phyloP scores from a whole-genome alignment of 2,329 filamentous ascomycete genomes.

The Exserohilum rostratum region DNA sequence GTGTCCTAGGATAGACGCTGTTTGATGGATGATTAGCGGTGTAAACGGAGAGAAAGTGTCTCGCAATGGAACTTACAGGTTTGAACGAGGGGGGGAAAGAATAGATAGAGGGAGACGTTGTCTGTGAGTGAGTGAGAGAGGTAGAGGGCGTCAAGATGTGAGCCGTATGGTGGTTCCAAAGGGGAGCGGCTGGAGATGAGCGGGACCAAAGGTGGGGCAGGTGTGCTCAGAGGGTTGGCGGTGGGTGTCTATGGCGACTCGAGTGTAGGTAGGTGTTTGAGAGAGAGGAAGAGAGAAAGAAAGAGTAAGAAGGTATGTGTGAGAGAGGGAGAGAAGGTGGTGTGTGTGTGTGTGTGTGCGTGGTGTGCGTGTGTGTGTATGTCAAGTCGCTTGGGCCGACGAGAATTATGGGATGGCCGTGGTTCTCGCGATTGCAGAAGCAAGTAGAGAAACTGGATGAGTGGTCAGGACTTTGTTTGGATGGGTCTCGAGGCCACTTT shows the following conservation, averaged over 20 bases:
- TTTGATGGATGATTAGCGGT: constrained; percentile 2
- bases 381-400: constrained; percentile 7
- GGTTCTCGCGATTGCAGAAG: constrained; percentile 9
- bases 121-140: neutral
- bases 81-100: neutral
- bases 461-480: constrained; percentile 7
- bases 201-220: constrained; percentile 17
- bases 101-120: neutral
- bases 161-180: neutral
- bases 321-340: neutral
- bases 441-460: constrained; percentile 7
- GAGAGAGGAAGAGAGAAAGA: too few relatives aligned
- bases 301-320: neutral
- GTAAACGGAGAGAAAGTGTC: neutral
- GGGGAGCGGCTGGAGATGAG: constrained; percentile 8
- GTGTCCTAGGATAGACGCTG: neutral
- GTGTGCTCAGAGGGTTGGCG: constrained; percentile 2
- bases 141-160: neutral
- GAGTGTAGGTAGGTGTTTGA: too few relatives aligned
- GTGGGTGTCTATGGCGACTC: constrained; percentile 3
- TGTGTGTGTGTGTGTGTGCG: neutral
- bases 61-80: constrained; percentile 4
- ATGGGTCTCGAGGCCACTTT: constrained; percentile 6
- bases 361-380: neutral
- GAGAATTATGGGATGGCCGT: constrained; percentile 4